Evolutionary conservation across 768 basidiomycete genomes (phyloP).

Genomic region (Rickenella mellea): DNA sequence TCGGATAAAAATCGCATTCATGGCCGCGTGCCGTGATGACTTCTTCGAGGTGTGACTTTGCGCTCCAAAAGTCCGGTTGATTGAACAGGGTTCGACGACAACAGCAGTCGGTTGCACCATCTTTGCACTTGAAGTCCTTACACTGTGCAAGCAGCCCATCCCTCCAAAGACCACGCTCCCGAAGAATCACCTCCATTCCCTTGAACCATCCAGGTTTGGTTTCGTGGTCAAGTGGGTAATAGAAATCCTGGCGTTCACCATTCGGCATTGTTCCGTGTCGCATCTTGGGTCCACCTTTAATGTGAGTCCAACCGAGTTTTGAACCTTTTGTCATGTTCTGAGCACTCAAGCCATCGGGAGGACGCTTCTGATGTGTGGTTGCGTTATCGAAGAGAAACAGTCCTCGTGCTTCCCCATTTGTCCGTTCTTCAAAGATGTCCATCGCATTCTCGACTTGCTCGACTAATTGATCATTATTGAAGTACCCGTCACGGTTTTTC

Average conservation of each 20-base stretch:
- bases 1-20: conserved; percentile 18
- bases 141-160: conserved; percentile 8
- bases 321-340: too few species aligned
- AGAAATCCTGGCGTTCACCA: too few species aligned
- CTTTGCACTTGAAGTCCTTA: conserved; percentile 5
- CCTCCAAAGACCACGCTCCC: conserved; percentile 18
- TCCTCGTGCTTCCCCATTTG: not conserved
- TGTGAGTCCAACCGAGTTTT: too few species aligned
- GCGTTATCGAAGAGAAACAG: conserved; percentile 2
- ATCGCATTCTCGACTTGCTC: not conserved
- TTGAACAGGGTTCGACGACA: conserved; percentile 15
- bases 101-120: conserved; percentile 18
- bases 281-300: too few species aligned
- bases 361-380: not conserved
- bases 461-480: not conserved
- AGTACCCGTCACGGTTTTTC: too few species aligned
- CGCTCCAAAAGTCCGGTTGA: conserved; percentile 18
- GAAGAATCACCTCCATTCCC: conserved; percentile 22
- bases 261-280: too few species aligned
- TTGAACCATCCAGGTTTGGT: conserved; percentile 17
- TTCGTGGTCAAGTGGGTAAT: too few species aligned
- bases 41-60: conserved; percentile 16
- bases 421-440: conserved; percentile 1
- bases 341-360: conserved; percentile 2
- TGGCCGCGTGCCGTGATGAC: conserved; percentile 18